Evolutionary conservation across 1,139 yeast genomes (phyloP), one percentile per base, ranked within the genome.

Genomic region (Kodamaea ohmeri): DNA sequence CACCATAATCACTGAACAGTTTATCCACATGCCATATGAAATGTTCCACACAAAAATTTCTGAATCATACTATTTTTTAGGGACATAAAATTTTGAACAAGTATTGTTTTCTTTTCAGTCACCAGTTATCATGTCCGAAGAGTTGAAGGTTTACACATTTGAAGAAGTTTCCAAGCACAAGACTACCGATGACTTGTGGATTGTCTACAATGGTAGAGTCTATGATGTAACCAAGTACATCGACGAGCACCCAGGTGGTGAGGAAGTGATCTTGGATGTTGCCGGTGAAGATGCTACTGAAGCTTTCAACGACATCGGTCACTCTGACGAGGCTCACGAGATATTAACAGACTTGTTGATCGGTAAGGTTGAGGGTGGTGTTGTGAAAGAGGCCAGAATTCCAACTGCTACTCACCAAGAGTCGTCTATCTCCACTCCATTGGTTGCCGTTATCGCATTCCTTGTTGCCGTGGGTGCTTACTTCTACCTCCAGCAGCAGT

Each of bases 221-320:
- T 92, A 90, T 66, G 89, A 92, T 62, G 80, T 86, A 45, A 68
- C 95, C 40, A 68, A 71, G 49, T 92, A 90, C 64, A 65, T 90
- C 45, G 97, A 90, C 56, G 97, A 92, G 70, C 99, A 92, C 67
- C 96, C 96, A 45, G 99, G 99, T 71, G 99, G 99, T 58, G 97
- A 89, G 65, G 98, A 94, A 65, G 96, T 92, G 36, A 75, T 92
- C 51, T 67, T 84, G 40, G 98, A 94, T 58, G 78, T 81, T 52
- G 97, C 92, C 43, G 98, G 98, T 49, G 71, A 73, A 41, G 98
- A 94, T 62, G 95, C 96, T 43, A 90, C 98, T 34, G 92, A 82
- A 51, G 90, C 95, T 25, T 92, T 92, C 58, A 89, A 87, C 46
- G 98, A 92, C 60, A 90, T 92, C 56, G 98, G 98, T 29, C 99